These are phyloP conservation scores for Alnus rubra DNA, from an alignment of 306 rosid species.

Conservation along the genomic window DNA sequence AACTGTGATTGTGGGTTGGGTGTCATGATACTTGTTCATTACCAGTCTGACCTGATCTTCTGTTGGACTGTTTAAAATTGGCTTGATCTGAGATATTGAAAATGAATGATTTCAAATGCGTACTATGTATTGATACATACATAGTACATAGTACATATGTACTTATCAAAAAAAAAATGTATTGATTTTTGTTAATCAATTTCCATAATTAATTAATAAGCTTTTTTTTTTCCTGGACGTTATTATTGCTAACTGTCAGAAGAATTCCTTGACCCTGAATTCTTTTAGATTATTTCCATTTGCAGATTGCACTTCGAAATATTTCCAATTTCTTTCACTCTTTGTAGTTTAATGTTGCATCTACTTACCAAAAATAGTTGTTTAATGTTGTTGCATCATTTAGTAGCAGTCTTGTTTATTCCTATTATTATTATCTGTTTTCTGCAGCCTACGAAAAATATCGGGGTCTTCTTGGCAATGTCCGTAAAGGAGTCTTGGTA, in stretches of 20 bases:
- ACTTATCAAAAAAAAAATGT: background rate
- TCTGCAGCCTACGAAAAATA: constrained; percentile 75
- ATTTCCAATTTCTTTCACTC: background rate
- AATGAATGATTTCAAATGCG: background rate
- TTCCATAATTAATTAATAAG: background rate
- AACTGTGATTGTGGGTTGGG: background rate
- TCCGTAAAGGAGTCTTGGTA: constrained; percentile 98
- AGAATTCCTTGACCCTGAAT: background rate
- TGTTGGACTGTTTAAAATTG: background rate
- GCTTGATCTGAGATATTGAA: background rate
- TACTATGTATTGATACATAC: background rate
- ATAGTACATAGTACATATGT: too few species aligned
- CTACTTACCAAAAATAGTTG: background rate
- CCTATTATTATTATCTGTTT: constrained; percentile 24
- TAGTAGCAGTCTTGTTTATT: background rate
- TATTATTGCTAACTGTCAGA: background rate
- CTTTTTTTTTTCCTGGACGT: background rate
- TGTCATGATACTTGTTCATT: background rate
- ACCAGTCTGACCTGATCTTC: background rate
- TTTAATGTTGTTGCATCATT: background rate
- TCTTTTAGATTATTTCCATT: background rate
- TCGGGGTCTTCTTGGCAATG: constrained; percentile 94
- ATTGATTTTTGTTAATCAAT: background rate
- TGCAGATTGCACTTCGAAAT: background rate
- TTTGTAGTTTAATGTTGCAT: background rate